Conservation (phyloP, 1,139 yeast species). For the Debaryomyces subglobosus region DNA sequence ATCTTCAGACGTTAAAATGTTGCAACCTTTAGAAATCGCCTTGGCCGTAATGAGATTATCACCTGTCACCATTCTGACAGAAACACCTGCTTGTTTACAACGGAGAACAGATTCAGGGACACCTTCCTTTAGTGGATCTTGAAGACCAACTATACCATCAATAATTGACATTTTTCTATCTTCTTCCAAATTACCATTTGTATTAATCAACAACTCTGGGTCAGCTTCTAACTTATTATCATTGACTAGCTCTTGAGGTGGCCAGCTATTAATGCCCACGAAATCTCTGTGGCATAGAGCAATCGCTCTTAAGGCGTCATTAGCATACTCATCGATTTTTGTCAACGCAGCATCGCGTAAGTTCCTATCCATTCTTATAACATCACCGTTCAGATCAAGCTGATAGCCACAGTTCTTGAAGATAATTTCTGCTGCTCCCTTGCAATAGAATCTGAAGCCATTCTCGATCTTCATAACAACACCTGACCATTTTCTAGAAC, state of each 20-base stretch:
- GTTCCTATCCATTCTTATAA: conserved; percentile 28
- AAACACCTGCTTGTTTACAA: conserved; percentile 89
- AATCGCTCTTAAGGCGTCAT: conserved; percentile 80
- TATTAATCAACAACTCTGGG: conserved; percentile 46
- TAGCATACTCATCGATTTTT: conserved; percentile 68
- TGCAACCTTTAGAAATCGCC: conserved; percentile 86
- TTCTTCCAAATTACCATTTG: conserved; percentile 29
- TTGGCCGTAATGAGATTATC: conserved; percentile 88
- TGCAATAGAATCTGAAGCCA: conserved; percentile 67
- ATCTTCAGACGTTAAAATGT: conserved; percentile 64
- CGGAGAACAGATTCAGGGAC: conserved; percentile 86
- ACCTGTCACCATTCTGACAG: conserved; percentile 97
- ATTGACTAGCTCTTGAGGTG: conserved; percentile 52
- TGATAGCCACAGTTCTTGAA: conserved; percentile 59
- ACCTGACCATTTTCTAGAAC: conserved; percentile 92
- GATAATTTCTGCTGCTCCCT: conserved; percentile 95
- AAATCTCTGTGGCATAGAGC: conserved; percentile 81
- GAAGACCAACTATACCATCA: conserved; percentile 86
- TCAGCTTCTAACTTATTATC: conserved; percentile 45
- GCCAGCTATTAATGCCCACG: conserved; percentile 56
- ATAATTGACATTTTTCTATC: conserved; percentile 40
- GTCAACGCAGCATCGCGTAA: conserved; percentile 38
- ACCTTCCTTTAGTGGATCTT: conserved; percentile 91
- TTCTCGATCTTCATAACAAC: conserved; percentile 56
- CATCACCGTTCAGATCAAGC: conserved; percentile 20